These are phyloP conservation scores for Pistacia integerrima DNA, from an alignment of 345 rosid genomes.

Conservation along the genomic window DNA sequence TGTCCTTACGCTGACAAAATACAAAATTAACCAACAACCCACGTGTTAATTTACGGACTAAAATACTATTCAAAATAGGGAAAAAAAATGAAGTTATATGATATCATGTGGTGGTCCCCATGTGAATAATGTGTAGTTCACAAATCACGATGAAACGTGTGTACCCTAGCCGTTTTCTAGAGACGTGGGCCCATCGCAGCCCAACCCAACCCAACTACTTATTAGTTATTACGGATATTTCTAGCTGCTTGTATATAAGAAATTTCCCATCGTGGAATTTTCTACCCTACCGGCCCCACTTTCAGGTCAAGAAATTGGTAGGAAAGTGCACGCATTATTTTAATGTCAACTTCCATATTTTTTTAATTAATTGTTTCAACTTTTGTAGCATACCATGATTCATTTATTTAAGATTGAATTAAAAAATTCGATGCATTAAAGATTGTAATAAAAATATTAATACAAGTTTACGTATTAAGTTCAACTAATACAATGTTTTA, in stretches of 20 bases:
- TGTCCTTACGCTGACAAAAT: too few species aligned
- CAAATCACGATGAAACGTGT: slow-evolving; percentile 3
- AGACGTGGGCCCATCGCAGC: slow-evolving; percentile 9
- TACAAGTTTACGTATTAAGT: too few species aligned
- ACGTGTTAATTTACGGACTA: too few species aligned
- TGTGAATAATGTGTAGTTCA: background rate
- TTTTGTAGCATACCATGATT: too few species aligned
- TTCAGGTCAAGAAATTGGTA: background rate
- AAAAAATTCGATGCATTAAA: too few species aligned
- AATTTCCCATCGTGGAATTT: slow-evolving; percentile 4
- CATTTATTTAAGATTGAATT: too few species aligned
- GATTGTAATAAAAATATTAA: too few species aligned
- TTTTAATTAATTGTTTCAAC: background rate
- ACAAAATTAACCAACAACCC: too few species aligned
- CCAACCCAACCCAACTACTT: background rate
- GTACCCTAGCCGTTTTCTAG: too few species aligned
- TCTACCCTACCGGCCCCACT: background rate
- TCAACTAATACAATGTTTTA: too few species aligned
- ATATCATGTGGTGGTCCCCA: background rate
- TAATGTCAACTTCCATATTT: background rate
- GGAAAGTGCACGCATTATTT: background rate
- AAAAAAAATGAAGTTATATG: background rate
- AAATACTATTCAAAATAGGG: too few species aligned
- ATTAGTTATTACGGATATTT: background rate
- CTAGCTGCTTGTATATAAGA: background rate